These are phyloP conservation scores for Zea luxurians DNA, from an alignment of 176 grass and related monocot genomes.

Conservation along the genomic window DNA sequence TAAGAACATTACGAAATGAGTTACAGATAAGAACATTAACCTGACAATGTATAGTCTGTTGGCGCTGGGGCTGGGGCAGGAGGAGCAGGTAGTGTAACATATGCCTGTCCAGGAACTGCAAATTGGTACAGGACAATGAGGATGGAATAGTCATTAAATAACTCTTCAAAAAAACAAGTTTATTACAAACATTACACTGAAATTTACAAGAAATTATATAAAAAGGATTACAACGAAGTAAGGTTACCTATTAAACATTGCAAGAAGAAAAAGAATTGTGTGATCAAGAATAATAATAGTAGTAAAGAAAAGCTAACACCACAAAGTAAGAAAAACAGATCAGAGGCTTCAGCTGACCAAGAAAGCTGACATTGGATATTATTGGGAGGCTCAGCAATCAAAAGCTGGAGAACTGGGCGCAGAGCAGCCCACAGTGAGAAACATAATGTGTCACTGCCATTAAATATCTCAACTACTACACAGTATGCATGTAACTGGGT, in stretches of 20 bases:
- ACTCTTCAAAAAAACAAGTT: not conserved
- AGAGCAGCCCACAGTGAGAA: not conserved
- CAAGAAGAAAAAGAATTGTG: conserved; percentile 3
- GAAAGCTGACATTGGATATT: not conserved
- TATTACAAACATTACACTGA: not conserved
- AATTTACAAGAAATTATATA: not conserved
- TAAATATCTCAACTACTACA: not conserved
- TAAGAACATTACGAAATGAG: conserved; percentile 17
- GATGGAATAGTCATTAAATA: conserved; percentile 20
- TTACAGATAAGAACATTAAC: conserved; percentile 40
- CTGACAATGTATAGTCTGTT: conserved; percentile 49
- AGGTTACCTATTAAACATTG: not conserved
- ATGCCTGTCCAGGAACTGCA: conserved; percentile 79
- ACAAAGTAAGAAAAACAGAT: conserved; percentile 3
- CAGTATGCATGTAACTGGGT: not conserved
- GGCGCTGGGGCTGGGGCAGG: conserved; percentile 57
- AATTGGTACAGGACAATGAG: conserved; percentile 1
- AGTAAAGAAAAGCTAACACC: conserved; percentile 2
- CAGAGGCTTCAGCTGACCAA: not conserved
- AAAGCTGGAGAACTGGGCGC: not conserved
- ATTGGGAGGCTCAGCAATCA: conserved; percentile 18
- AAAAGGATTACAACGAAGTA: not conserved
- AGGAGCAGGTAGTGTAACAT: conserved; percentile 46
- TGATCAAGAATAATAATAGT: not conserved
- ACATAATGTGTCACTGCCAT: not conserved